These are phyloP conservation scores for Colletotrichum sublineola DNA, from an alignment of 2,329 filamentous ascomycete species.

Conservation along the genomic window DNA sequence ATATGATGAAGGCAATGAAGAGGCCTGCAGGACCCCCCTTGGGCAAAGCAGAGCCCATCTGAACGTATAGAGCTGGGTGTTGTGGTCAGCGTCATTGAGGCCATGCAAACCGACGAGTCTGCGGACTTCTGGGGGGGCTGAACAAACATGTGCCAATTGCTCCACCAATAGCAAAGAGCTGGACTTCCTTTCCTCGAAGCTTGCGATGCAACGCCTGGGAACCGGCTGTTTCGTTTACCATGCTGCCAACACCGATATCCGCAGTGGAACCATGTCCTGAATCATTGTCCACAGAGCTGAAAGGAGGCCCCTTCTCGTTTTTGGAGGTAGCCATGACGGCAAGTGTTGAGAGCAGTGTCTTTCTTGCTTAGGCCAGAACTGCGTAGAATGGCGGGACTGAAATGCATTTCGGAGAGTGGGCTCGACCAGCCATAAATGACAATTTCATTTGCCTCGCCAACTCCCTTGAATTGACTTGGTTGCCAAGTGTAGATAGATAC, in stretches of 20 bases:
- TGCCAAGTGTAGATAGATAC: not conserved
- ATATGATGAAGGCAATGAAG: constrained; percentile 26
- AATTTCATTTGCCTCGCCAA: not conserved
- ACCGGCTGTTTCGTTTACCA: not conserved
- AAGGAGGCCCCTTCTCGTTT: not conserved
- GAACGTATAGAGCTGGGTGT: constrained; percentile 17
- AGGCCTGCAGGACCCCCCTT: constrained; percentile 43
- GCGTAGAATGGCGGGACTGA: not conserved
- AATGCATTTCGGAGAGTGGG: not conserved
- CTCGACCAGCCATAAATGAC: not conserved
- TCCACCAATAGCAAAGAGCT: constrained; percentile 23
- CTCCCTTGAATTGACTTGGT: not conserved
- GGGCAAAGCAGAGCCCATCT: constrained; percentile 39
- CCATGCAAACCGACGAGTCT: not conserved
- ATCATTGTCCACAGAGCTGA: not conserved
- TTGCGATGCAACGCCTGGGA: constrained; percentile 15
- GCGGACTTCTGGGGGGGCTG: not conserved
- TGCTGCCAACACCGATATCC: not conserved
- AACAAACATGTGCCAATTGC: constrained; percentile 28
- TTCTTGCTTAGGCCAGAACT: not conserved
- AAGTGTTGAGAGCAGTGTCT: not conserved
- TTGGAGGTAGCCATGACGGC: not conserved
- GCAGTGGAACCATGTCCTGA: not conserved
- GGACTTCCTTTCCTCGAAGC: constrained; percentile 1
- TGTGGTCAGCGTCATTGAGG: not conserved